Base-by-base conservation (phyloP, 1,284 basidiomycete species). In the Peniophora sp. region DNA sequence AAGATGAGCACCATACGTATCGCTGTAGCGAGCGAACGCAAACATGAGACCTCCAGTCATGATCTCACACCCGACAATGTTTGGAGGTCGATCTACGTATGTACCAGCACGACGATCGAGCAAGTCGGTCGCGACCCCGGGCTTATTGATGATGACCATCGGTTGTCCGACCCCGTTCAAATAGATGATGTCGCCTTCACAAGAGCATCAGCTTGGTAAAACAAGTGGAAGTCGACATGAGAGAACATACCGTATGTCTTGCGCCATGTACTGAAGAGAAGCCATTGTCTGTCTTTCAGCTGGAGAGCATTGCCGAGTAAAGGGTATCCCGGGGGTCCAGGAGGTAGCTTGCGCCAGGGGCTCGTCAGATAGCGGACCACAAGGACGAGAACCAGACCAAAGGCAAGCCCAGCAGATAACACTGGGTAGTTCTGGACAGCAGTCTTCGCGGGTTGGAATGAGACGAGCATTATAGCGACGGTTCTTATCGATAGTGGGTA, bases 41-140 rank as follows among this genome's bases (percentile, higher is more conserved):
- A 45, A 45, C 20, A 45, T 10, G n/a, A 32, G 39, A 8, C 39
- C 39, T 6, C 39, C 39, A n/a, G 39, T 41, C 39, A 41, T n/a
- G 20, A 41, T n/a, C 39, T 41, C 39, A 22, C 51, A 44, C 10
- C 42, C 12, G 50, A 60, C 58, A 10, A 42, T 37, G 58, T 51
- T 61, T 66, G 17, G 17, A 8, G 43, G 47, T 35, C 57, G 49
- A 24, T 57, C 57, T 2, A 57, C 55, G 47, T 60, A 58, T 5
- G 55, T 52, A 20, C 45, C 37, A 3, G 55, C 53, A n/a, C 57
- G 50, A 22, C 52, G 53, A 17, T 57, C 54, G 18, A 58, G 49
- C 17, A 60, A 49, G 23, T 58, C 57, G 11, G 44, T 39, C n/a
- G 51, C 55, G 6, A 47, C 45, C n/a, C 48, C 47, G 1, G 23